Conservation (phyloP, 2,329 filamentous ascomycete species). For the Ophidiomyces ophidiicola region DNA sequence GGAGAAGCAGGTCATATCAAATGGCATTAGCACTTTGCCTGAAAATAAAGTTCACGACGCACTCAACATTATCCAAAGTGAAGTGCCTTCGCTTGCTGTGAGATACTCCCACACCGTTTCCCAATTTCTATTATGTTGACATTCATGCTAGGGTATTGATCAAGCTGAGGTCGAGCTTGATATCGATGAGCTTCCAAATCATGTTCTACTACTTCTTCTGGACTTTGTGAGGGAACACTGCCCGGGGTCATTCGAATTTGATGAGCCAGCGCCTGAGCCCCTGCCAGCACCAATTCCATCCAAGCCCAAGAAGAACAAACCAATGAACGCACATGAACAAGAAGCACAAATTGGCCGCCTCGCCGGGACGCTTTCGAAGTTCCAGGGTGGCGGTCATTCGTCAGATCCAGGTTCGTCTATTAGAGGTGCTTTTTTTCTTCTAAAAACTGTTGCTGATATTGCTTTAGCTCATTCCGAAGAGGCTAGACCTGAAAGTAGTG, state of each 20-base stretch:
- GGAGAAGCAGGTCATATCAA: slow-evolving; percentile 86
- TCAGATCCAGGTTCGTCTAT: slow-evolving; percentile 26
- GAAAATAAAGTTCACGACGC: slow-evolving; percentile 66
- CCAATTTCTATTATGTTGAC: slow-evolving; percentile 9
- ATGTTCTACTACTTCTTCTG: slow-evolving; percentile 35
- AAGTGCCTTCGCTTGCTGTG: slow-evolving; percentile 59
- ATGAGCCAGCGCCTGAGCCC: slow-evolving; percentile 28
- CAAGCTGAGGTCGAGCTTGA: slow-evolving; percentile 39
- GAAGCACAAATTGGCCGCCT: slow-evolving; percentile 40
- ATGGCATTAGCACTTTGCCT: slow-evolving; percentile 69
- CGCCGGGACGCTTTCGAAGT: slow-evolving; percentile 36
- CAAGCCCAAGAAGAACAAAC: slow-evolving; percentile 41
- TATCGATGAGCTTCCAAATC: slow-evolving; percentile 39
- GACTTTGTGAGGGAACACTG: slow-evolving; percentile 39
- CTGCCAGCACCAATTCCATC: slow-evolving; percentile 25
- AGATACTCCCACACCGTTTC: slow-evolving; percentile 13
- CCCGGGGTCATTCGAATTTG: slow-evolving; percentile 32
- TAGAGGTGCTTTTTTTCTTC: neutral
- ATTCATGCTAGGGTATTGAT: slow-evolving; percentile 27
- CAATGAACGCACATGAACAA: slow-evolving; percentile 41
- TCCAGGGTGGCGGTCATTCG: slow-evolving; percentile 32
- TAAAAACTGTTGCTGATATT: slow-evolving; percentile 8
- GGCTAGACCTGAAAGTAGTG: slow-evolving; percentile 35
- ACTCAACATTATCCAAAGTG: slow-evolving; percentile 79
- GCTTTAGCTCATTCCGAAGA: slow-evolving; percentile 30